phyloP scores from a whole-genome alignment of 1,284 basidiomycete genomes.

The Boletus sp. region DNA sequence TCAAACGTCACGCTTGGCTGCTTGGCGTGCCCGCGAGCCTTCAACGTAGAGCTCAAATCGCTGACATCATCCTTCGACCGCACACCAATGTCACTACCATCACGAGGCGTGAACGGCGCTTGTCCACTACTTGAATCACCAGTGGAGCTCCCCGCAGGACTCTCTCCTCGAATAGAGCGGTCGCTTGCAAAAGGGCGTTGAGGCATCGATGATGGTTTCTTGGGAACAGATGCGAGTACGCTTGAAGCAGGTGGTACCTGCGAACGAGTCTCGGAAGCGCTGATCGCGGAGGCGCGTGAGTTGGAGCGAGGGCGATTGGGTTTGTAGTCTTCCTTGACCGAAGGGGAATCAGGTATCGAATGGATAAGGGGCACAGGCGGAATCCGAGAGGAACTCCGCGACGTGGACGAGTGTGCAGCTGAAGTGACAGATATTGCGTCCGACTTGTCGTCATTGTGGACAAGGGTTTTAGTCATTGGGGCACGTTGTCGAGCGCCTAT shows the following conservation, averaged over 20 bases:
- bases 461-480: conserved; percentile 7
- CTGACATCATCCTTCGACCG: conserved; percentile 36
- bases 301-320: conserved; percentile 23
- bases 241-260: conserved; percentile 12
- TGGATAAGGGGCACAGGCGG: conserved; percentile 38
- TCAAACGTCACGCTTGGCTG: conserved; percentile 66
- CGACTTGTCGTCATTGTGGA: conserved; percentile 33
- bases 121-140: conserved; percentile 77
- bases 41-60: conserved; percentile 41
- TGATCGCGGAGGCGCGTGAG: conserved; percentile 18
- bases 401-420: conserved; percentile 24
- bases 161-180: conserved; percentile 49
- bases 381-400: conserved; percentile 32
- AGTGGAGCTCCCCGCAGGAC: conserved; percentile 73
- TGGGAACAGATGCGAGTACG: conserved; percentile 13
- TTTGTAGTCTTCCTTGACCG: conserved; percentile 32
- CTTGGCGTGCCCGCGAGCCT: conserved; percentile 46
- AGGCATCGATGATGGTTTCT: conserved; percentile 28
- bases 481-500: conserved; percentile 21
- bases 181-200: conserved; percentile 53
- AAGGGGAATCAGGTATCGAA: conserved; percentile 39
- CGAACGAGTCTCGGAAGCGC: conserved; percentile 17
- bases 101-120: conserved; percentile 70
- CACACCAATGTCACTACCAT: conserved; percentile 68
- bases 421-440: conserved; percentile 33